phyloP scores from a whole-genome alignment of 306 rosid genomes.

The Malus sieversii region DNA sequence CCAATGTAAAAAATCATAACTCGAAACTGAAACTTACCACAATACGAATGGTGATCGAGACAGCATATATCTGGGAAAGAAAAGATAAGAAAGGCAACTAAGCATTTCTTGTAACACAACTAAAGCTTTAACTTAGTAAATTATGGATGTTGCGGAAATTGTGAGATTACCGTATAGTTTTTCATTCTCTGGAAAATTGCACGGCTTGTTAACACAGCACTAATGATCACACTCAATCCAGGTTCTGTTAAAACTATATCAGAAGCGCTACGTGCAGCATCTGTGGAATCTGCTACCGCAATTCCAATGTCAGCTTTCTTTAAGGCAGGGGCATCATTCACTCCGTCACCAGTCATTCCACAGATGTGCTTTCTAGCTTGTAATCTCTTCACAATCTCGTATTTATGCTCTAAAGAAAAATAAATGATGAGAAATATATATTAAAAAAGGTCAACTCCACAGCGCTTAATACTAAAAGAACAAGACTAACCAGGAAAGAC shows the following conservation, averaged over 20 bases:
- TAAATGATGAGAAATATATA: not conserved
- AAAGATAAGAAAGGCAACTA: not conserved
- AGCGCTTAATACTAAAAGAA: not conserved
- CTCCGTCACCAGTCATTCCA: conserved; percentile 87
- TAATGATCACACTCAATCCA: conserved; percentile 72
- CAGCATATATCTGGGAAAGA: conserved; percentile 60
- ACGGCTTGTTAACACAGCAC: conserved; percentile 73
- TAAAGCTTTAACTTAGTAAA: not conserved
- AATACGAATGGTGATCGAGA: conserved; percentile 73
- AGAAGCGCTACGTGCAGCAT: conserved; percentile 69
- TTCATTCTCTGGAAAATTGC: conserved; percentile 77
- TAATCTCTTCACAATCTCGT: conserved; percentile 66
- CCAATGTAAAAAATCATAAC: not conserved
- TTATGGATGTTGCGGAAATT: not conserved
- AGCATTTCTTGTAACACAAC: conserved; percentile 1
- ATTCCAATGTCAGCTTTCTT: conserved; percentile 81
- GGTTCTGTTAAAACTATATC: conserved; percentile 78
- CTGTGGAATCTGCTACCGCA: conserved; percentile 72
- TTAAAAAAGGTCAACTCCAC: not conserved
- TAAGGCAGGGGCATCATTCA: conserved; percentile 71
- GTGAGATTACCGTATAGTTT: conserved; percentile 55
- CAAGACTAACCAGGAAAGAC: conserved; percentile 63
- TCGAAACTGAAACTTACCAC: conserved; percentile 37
- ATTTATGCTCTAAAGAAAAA: conserved; percentile 47
- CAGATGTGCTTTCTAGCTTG: conserved; percentile 68